These are phyloP conservation scores for Debaryomyces udenii DNA, from an alignment of 1,139 yeast genomes.

Conservation along the genomic window DNA sequence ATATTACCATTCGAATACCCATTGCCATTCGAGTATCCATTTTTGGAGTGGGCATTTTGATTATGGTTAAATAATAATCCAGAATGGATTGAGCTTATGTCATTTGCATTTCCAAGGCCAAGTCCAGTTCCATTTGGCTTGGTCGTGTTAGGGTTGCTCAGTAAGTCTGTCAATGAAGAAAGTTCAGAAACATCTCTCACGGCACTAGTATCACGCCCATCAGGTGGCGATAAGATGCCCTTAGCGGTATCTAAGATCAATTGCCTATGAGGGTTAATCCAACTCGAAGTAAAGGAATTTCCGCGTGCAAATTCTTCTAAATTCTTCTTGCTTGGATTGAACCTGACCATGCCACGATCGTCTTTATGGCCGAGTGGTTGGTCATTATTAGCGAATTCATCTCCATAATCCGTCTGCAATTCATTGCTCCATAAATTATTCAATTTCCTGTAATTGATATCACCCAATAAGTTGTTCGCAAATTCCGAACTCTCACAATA, in stretches of 20 bases:
- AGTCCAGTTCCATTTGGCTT: constrained; percentile 31
- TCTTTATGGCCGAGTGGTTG: constrained; percentile 13
- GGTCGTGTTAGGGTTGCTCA: constrained; percentile 4
- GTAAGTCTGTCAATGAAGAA: constrained; percentile 5
- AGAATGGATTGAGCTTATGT: constrained; percentile 46
- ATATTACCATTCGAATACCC: too few relatives aligned
- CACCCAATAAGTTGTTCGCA: constrained; percentile 25
- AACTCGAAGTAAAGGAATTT: constrained; percentile 32
- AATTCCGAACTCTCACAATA: constrained; percentile 32
- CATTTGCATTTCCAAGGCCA: constrained; percentile 48
- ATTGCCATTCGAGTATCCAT: constrained; percentile 6
- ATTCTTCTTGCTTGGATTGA: constrained; percentile 22
- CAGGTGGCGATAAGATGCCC: background rate
- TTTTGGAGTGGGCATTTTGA: constrained; percentile 3
- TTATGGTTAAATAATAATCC: constrained; percentile 24
- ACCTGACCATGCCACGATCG: constrained; percentile 12
- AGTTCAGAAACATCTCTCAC: constrained; percentile 2
- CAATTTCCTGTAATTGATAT: constrained; percentile 32
- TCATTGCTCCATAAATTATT: constrained; percentile 36
- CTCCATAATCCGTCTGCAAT: constrained; percentile 22
- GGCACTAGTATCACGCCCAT: background rate
- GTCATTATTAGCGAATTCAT: constrained; percentile 18
- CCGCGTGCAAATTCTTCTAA: constrained; percentile 38
- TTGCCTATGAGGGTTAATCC: constrained; percentile 40
- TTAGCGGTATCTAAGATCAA: constrained; percentile 16